Base-by-base conservation (phyloP, 768 basidiomycete genomes). In the Boletus insuetus region DNA sequence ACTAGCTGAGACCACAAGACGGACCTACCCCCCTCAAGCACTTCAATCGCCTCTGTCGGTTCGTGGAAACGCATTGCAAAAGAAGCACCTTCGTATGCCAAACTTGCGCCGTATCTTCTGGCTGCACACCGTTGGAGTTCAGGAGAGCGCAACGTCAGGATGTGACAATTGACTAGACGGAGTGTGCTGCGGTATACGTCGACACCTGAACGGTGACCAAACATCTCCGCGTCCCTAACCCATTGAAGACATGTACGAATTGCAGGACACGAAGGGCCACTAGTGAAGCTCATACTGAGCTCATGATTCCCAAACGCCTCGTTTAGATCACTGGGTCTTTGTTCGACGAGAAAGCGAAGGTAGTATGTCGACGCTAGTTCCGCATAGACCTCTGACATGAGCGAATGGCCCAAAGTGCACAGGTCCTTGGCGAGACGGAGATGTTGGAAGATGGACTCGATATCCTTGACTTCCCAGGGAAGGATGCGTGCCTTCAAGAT, bases 1-100 rank as follows among this genome's bases (percentile, higher is more conserved):
- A 60, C 67, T 1, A 69, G 54, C 35, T 75, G 73, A 16, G 61
- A 57, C 74, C 73, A 75, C 48, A 74, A 31, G 9, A 73, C n/a
- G 6, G 67, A 67, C 16, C 74, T 62, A 4, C 70, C 73, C 13
- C 54, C 50, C 44, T 74, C 74, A 6, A 75, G 60, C 2, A 56
- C 44, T 42, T 71, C 72, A 20, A 75, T 47, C 1, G 69, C 73
- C 40, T 63, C 64, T 7, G 58, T 37, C n/a, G 52, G 60, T 5
- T 67, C 55, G 12, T 55, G 55, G 49, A 55, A 60, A 42, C 64
- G 62, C 46, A 71, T 39, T 1, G 69, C 61, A 34, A 69, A 64
- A 4, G 69, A 60, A 2, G 69, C 67, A 1, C 66, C 72, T 14
- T 66, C 65, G 12, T 54, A 60, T 0, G 70, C 66, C 52, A 73